Evolutionary conservation across 2,329 filamentous ascomycete species (phyloP).

Genomic region (Venturia pyrina): DNA sequence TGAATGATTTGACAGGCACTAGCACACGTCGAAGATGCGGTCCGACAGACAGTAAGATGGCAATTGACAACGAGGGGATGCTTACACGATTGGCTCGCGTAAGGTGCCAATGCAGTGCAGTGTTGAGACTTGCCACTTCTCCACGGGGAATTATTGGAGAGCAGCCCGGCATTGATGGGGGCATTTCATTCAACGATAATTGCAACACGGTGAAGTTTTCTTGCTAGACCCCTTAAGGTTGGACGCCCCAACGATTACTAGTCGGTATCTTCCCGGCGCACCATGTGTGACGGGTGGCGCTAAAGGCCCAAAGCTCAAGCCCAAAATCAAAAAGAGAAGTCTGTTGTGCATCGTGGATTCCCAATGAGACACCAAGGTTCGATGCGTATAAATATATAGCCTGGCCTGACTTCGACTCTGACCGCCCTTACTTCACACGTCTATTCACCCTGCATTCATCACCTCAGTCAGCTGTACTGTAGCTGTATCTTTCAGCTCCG

Average conservation of each 20-base stretch:
- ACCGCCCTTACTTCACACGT: neutral
- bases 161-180: neutral
- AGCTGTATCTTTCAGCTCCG: neutral
- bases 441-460: neutral
- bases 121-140: neutral
- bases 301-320: neutral
- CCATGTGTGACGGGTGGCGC: neutral
- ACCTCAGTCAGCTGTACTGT: neutral
- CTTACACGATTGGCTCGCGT: neutral
- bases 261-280: neutral
- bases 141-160: neutral
- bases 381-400: neutral
- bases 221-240: neutral
- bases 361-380: neutral
- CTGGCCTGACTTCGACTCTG: neutral
- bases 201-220: neutral
- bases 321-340: neutral
- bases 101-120: neutral
- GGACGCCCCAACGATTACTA: neutral
- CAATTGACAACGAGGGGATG: neutral
- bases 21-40: neutral
- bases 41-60: neutral
- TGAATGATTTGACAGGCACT: neutral
- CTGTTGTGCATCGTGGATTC: slow-evolving; percentile 3
- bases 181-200: neutral